phyloP scores from a whole-genome alignment of 768 basidiomycete genomes.

The Podaxis rugospora region DNA sequence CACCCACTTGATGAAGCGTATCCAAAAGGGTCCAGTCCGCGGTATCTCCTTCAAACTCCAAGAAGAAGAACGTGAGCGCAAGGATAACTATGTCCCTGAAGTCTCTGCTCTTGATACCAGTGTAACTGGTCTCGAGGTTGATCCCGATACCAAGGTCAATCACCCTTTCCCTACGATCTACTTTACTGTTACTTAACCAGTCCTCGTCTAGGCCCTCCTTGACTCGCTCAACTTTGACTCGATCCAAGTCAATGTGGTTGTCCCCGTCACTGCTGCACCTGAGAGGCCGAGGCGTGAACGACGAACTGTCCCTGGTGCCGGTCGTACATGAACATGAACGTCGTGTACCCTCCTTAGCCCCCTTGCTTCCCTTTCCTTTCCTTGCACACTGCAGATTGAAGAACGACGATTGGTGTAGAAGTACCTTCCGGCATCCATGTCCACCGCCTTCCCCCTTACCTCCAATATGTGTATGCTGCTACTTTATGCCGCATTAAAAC shows the following conservation, averaged over 20 bases:
- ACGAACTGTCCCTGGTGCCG: slow-evolving; percentile 81
- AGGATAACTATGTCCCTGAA: slow-evolving; percentile 99
- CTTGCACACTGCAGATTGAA: not conserved
- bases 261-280: slow-evolving; percentile 56
- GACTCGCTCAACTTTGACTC: slow-evolving; percentile 90
- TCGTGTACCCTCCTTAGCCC: not conserved
- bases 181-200: not conserved
- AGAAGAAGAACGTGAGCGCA: slow-evolving; percentile 98
- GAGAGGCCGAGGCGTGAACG: slow-evolving; percentile 77
- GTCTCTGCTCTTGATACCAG: slow-evolving; percentile 90
- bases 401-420: not conserved
- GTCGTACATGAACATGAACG: slow-evolving; percentile 23
- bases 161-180: not conserved
- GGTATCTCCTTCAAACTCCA: slow-evolving; percentile 99
- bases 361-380: not conserved
- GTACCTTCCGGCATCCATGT: not conserved
- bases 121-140: slow-evolving; percentile 75
- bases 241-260: slow-evolving; percentile 72
- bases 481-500: not conserved
- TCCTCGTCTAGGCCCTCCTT: slow-evolving; percentile 66
- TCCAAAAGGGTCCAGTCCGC: slow-evolving; percentile 95
- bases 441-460: not conserved
- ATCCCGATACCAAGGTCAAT: slow-evolving; percentile 89
- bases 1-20: slow-evolving; percentile 99
- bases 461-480: not conserved